Base-by-base conservation (phyloP, 495 filamentous ascomycete species). In the Penicillium desertorum region DNA sequence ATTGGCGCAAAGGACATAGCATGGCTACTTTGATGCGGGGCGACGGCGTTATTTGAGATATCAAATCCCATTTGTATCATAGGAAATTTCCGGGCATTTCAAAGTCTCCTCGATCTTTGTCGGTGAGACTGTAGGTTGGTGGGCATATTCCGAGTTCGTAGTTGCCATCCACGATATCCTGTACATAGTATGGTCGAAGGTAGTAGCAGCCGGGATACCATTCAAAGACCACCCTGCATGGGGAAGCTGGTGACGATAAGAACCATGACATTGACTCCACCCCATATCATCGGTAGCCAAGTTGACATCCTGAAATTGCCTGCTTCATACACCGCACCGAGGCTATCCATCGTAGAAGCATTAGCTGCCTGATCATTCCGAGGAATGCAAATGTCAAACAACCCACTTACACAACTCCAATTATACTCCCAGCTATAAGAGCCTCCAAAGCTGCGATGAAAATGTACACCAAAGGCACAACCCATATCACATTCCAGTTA, bases 271-370 rank as follows among this genome's bases (percentile, higher is more conserved):
- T 92, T 96, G 68, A 96, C 87, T 61, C 89, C 79, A n/a, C 86
- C 88, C 94, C 94, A 98, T 49, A 95, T 81, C 65, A 96, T 90
- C 14, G 94, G 94, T 41, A 96, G 88, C 94, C 95, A 98, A 2
- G 94, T 97, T 51, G 91, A 95, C 93, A 98, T 96, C 59, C 84
- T 75, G 66, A 96, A 96, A 71, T 86, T 89, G 30, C 92, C 94
- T 16, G 90, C 83, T 60, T 88, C 84, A 65, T 98, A 98, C 44
- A 94, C 85, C 6, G 88, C 89, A 23, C 91, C 91, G 11, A 98
- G 82, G 49, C 93, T 97, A 62, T 45, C 32, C 30, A 50, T 9
- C 11, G 9, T 37, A 73, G 71, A 59, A 62, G 58, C 37, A 36
- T 56, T 10, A 37, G 54, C 17, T 29, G 48, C 19, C 19, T n/a